Base-by-base conservation (phyloP, 352 stramenopile species). In the Globisporangium cederbergense region DNA sequence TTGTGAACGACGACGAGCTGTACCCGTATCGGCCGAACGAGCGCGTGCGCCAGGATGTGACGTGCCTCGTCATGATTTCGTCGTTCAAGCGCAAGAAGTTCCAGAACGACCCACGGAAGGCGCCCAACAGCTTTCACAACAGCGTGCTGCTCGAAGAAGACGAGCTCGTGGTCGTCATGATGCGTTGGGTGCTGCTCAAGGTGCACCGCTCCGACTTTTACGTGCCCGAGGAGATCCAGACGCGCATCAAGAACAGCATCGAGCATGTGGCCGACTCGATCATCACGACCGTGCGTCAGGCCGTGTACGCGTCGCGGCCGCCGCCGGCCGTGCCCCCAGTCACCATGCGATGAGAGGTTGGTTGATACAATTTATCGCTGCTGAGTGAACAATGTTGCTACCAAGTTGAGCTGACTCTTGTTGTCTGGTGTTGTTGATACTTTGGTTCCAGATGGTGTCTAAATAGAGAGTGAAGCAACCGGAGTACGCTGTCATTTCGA, bases 91-190 rank as follows among this genome's bases (percentile, higher is more conserved):
- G 36, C 46, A 52, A 58, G 18, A 58, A 63, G 14, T 50, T 56
- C 18, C 25, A 30, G 36, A 62, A 47, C 22, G 53, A 61, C 1
- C 20, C 45, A 20, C 32, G 40, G 11, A 50, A 50, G 10, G 28
- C 62, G 16, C 42, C 53, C 3, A 40, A 40, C 18, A 58, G 45
- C 20, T 47, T 67, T 13, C 18, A 50, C 11, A 56, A 54, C 55
- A 32, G 36, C 11, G 25, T 54, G 18, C 46, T 49, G 10, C 18
- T 40, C 10, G 20, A 59, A 1, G 62, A 68, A 14, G 46, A 64
- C 18, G 62, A 68, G 49, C 56, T 68, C 7, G 50, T 70, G 11
- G 64, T 70, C 10, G 64, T 67, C 28, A 43, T 70, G 46, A 59
- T 51, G 40, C 64, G 64, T 18, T 70, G 64, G 64, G 47, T 50